Base-by-base conservation (phyloP, 805 yeast species). In the Candida orba region DNA sequence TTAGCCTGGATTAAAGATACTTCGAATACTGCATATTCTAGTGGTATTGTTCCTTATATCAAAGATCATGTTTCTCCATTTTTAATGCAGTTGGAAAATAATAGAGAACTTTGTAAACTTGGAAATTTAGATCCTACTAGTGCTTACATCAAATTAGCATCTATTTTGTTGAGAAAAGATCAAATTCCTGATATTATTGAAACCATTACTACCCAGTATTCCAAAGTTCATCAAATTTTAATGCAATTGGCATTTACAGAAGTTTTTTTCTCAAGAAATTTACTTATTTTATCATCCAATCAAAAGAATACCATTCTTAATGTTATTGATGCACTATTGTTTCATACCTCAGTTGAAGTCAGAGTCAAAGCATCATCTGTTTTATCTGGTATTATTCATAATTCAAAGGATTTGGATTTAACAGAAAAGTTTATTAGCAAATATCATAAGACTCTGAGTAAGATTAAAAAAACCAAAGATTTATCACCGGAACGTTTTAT, bases 71-170 rank as follows among this genome's bases (percentile, higher is more conserved):
- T 89, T 25, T 62, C 87, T 1, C 95, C 96, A 24, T 80, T 85
- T 48, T 65, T 88, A 44, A 67, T 86, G 54, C 67, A 73, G 15
- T 64, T 88, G 38, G 76, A 79, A 41, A 73, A 71, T 37, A 73
- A 84, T 68, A 79, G 86, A 47, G 97, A 91, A 48, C 86, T 86
- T 13, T 84, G 95, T 51, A 86, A 84, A 51, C 62, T 84, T 44
- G 81, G 82, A 0, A 73, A 72, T 29, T 62, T 84, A 10, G 70
- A 71, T 34, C 84, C 91, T 0, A 68, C 75, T 2, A 53, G 62
- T 8, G 52, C 76, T 20, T 71, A 76, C 49, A 59, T 66, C 15
- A 57, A 64, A 25, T 57, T 83, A 4, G 76, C 81, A 0, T 65
- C 70, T 23, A 54, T 77, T 29, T 68, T 78, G 6, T 74, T 67